Evolutionary conservation across 257 asterid species (phyloP), one percentile per base, ranked within the genome.

Genomic region (Ajuga chamaepitys): DNA sequence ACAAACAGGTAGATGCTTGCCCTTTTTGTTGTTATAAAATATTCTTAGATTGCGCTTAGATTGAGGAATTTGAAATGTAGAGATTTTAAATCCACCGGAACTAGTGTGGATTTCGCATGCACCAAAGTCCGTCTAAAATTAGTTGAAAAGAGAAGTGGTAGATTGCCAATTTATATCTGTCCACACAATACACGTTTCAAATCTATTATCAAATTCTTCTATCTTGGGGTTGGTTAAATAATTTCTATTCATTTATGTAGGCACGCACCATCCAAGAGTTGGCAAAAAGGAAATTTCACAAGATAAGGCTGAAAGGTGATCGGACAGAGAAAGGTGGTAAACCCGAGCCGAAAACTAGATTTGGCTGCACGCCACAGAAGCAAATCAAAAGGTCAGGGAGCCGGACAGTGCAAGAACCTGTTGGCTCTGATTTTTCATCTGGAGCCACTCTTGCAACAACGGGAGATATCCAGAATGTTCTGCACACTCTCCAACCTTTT

Each of bases 261-360:
- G 99, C 98, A 56, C 95, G 94, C 13, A 46, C 80, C 61, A 95
- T 95, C 64, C 93, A 78, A 83, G 99, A 95, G 83, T 70, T 91
- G 74, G 99, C 98, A 1, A 85, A 79, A 76, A 79, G 51, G 86
- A 95, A 91, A 78, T 91, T 95, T 65, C 66, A 76, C 58, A 86
- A 86, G 66, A 18, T 95, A 60, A 79, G 91, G 74, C 21, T 77
- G 58, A 77, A 70, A 21, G 61, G 45, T 66, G 91, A 75, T 44
- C 78, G 61, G 60, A 35, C 74, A 4, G 98, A 86, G 53, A 81
- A 81, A 68, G 90, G 82, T 73, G 67, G 71, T 72, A 85, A 88
- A 67, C 71, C 84, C 8, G 99, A 95, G 58, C 89, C 81, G 75
- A 85, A 78, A 79, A 58, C 59, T 18, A 72, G 75, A 73, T 25